Evolutionary conservation across 139 green algal species (phyloP).

Genomic region (Chlamydomonas asymmetrica): DNA sequence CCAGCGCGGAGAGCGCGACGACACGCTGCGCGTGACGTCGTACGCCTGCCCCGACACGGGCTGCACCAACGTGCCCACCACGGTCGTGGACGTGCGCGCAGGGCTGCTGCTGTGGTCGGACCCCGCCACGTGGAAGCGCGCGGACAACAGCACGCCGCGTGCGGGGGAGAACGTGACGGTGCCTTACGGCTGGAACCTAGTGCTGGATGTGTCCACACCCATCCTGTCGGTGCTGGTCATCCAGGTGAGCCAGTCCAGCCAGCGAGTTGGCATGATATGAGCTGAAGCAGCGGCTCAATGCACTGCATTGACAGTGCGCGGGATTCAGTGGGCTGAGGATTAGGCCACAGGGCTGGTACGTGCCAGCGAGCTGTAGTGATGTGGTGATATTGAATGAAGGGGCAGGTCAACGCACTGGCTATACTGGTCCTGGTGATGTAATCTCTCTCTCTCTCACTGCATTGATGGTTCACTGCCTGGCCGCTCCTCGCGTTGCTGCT

Average conservation of each 20-base stretch:
- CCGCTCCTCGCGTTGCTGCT: background rate
- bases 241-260: background rate
- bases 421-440: no score
- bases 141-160: conserved; percentile 21
- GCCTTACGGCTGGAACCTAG: conserved; percentile 37
- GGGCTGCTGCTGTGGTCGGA: conserved; percentile 39
- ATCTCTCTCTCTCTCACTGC: no score
- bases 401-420: no score
- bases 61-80: conserved; percentile 7
- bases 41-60: conserved; percentile 7
- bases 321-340: no score
- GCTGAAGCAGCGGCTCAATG: background rate
- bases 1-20: background rate
- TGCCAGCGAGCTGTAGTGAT: no score
- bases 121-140: conserved; percentile 16
- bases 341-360: no score
- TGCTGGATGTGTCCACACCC: conserved; percentile 32
- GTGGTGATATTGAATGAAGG: no score
- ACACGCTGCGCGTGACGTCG: background rate
- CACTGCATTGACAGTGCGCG: no score
- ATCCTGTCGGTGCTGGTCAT: conserved; percentile 12
- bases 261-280: background rate
- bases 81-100: conserved; percentile 24
- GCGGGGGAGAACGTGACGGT: conserved; percentile 23
- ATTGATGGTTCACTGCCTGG: no score